Evolutionary conservation across 1,139 yeast species (phyloP).

Genomic region (Suhomyces guaymorum): DNA sequence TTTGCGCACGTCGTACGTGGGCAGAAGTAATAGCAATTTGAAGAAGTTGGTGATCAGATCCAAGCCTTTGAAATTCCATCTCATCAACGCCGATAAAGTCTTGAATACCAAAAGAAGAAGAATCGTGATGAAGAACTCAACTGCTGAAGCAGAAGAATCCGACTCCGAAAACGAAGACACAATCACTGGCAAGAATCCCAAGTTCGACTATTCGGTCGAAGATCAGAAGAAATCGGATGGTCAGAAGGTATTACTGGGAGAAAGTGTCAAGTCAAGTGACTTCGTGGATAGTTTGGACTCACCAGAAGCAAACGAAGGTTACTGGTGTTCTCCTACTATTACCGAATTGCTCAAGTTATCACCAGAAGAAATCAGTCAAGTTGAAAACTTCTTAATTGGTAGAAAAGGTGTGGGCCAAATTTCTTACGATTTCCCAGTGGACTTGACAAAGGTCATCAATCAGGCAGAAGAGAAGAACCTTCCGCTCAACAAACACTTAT

Average conservation of each 20-base stretch:
- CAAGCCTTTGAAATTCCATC: constrained; percentile 45
- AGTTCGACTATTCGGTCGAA: constrained; percentile 20
- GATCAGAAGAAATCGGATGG: constrained; percentile 2
- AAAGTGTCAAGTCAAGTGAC: constrained; percentile 14
- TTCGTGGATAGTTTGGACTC: constrained; percentile 11
- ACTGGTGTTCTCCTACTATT: constrained; percentile 81
- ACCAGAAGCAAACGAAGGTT: constrained; percentile 42
- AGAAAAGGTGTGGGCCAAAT: constrained; percentile 76
- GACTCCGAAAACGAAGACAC: constrained; percentile 25
- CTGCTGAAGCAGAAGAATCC: constrained; percentile 18
- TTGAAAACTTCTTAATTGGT: constrained; percentile 74
- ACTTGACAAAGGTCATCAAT: constrained; percentile 45
- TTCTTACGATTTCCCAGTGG: constrained; percentile 71
- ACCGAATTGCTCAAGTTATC: constrained; percentile 51
- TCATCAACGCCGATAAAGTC: constrained; percentile 47
- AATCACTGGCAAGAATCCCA: constrained; percentile 13
- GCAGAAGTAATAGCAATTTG: constrained; percentile 21
- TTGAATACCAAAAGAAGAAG: constrained; percentile 36
- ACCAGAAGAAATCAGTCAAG: constrained; percentile 51
- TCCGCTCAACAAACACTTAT: constrained; percentile 36
- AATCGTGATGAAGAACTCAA: constrained; percentile 21
- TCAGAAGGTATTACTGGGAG: constrained; percentile 11
- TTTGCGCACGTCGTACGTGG: constrained; percentile 14
- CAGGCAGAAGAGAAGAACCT: constrained; percentile 33
- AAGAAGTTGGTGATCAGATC: constrained; percentile 43